Base-by-base conservation (phyloP, 495 filamentous ascomycete genomes). In the Jackrogersella multiformis region DNA sequence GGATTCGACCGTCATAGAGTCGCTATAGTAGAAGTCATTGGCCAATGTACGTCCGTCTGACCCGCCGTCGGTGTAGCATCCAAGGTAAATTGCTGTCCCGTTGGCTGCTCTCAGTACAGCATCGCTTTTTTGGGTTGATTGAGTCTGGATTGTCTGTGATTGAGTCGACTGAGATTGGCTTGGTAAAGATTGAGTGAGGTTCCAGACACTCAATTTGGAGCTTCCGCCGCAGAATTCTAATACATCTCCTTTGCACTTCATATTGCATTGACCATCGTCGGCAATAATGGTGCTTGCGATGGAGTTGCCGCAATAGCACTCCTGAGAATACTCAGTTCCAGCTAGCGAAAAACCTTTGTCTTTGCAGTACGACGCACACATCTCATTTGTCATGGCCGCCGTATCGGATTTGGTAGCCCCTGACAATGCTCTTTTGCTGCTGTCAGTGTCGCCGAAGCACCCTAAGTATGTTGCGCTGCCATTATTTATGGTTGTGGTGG, bases 191-290 rank as follows among this genome's bases (percentile, higher is more conserved):
- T 52, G 53, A 23, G 46, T 24, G 6, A 60, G 13, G 5, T 21
- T 56, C 64, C 69, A 77, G 10, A 78, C 35, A 24, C 69, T 76
- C 34, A 77, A 18, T 32, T 66, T 66, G 4, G 56, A 56, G 26
- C 46, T 59, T 2, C 76, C 82, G 35, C 82, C 82, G 51, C 82
- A 84, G 15, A 61, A 77, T 70, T 80, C 78, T 3, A 51, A 56
- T 8, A 54, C 36, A 49, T 81, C 68, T 0, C 82, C 82, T 12
- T 60, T 74, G 61, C 82, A 85, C 4, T 71, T 45, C 65, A 70
- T 74, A 30, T 73, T 56, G 61, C 82, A 85, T 24, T 60, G 62
- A 0, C 58, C 62, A 2, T 76, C 60, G 28, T 74, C 66, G 2
- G 70, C 56, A 45, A 78, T 34, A 32, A 74, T 59, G 20, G 54